Evolutionary conservation across 2,329 filamentous ascomycete species (phyloP).

Genomic region (Ceratocystis destructans): DNA sequence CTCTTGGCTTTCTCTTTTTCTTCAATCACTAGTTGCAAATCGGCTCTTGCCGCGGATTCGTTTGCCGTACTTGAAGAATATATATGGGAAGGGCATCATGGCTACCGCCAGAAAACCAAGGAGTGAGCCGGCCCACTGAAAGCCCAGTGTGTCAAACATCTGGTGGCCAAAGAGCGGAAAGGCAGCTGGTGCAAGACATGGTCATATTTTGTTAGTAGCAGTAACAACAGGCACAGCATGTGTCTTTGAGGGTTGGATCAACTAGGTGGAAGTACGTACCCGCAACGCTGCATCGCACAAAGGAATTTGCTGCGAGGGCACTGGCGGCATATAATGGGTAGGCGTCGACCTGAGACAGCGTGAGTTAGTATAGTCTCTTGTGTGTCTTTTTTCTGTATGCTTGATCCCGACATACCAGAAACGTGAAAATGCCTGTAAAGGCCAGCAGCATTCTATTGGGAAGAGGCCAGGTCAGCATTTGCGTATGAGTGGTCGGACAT

Average conservation of each 20-base stretch:
- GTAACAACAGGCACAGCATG: slow-evolving; percentile 15
- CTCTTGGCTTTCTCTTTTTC: background rate
- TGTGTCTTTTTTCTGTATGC: background rate
- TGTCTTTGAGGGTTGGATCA: no score
- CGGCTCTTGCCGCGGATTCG: slow-evolving; percentile 40
- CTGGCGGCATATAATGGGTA: slow-evolving; percentile 63
- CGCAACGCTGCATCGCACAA: slow-evolving; percentile 64
- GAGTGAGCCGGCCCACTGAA: slow-evolving; percentile 54
- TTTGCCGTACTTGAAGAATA: slow-evolving; percentile 50
- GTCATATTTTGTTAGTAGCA: slow-evolving; percentile 8
- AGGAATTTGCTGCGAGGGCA: slow-evolving; percentile 72
- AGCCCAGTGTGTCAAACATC: slow-evolving; percentile 56
- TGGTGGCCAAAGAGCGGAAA: slow-evolving; percentile 64
- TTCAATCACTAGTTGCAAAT: slow-evolving; percentile 31
- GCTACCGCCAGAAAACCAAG: slow-evolving; percentile 47
- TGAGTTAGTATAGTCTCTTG: slow-evolving; percentile 12
- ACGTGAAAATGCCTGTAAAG: slow-evolving; percentile 78
- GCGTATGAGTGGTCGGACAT: background rate
- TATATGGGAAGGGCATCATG: slow-evolving; percentile 51
- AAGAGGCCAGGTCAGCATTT: slow-evolving; percentile 19
- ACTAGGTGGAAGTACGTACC: slow-evolving; percentile 29
- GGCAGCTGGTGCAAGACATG: slow-evolving; percentile 37
- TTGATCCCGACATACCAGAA: slow-evolving; percentile 44
- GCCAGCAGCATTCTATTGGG: slow-evolving; percentile 53
- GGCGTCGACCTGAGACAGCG: slow-evolving; percentile 45